Evolutionary conservation across 2,329 filamentous ascomycete species (phyloP).

Genomic region (Fusarium drepaniforme): DNA sequence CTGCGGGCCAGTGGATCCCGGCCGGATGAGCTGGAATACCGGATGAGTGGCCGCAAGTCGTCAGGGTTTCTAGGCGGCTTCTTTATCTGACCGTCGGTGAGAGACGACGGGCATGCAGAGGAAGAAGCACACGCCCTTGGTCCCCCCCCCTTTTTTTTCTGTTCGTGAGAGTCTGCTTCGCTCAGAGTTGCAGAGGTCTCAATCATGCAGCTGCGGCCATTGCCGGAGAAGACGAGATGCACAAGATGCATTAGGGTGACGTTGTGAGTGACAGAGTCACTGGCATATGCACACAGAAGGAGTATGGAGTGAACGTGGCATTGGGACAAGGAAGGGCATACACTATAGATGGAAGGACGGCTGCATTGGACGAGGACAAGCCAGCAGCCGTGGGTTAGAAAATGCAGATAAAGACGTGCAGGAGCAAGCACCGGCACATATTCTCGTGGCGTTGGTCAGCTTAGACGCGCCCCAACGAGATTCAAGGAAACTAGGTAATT

Average conservation of each 20-base stretch:
- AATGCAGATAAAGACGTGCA: conserved; percentile 14
- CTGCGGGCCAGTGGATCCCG: conserved; percentile 24
- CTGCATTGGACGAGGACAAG: conserved; percentile 5
- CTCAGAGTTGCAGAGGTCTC: neutral
- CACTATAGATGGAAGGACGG: neutral
- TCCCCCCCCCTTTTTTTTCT: neutral
- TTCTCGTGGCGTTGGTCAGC: conserved; percentile 16
- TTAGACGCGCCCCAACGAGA: conserved; percentile 33
- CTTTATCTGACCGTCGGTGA: conserved; percentile 20
- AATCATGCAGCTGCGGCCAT: neutral
- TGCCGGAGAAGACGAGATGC: conserved; percentile 11
- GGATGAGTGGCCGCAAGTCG: conserved; percentile 11
- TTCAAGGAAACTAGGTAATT: neutral
- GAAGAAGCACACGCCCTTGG: conserved; percentile 1
- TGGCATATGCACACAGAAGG: conserved; percentile 9
- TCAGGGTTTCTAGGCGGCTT: conserved; percentile 10
- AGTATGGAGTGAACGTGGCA: conserved; percentile 3
- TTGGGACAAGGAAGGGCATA: neutral
- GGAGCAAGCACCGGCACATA: neutral
- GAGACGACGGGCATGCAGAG: conserved; percentile 2
- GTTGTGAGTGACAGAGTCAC: conserved; percentile 15
- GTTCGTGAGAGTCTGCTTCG: neutral
- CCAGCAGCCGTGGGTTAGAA: conserved; percentile 3
- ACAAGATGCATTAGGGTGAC: conserved; percentile 30
- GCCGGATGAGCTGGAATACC: conserved; percentile 26